Conservation (phyloP, 305 asterid species). For the Fraxinus sp. region DNA sequence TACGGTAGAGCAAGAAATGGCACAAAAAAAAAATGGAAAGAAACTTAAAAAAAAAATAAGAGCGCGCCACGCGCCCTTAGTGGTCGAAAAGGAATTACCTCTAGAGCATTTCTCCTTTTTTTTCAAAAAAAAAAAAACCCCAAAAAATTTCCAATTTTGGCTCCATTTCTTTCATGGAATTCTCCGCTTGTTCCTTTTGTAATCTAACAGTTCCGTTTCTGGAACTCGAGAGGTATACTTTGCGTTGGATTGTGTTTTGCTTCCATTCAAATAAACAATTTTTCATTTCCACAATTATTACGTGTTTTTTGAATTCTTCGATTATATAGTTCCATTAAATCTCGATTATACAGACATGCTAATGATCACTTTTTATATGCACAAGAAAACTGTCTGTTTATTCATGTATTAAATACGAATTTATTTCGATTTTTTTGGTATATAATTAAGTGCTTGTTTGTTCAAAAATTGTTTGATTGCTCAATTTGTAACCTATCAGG, state of each 20-base stretch:
- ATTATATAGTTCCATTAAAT: constrained; percentile 12
- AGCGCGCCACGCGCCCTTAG: too few species aligned
- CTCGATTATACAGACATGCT: constrained; percentile 50
- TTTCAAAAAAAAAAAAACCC: not conserved
- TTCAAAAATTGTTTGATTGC: not conserved
- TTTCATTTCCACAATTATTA: not conserved
- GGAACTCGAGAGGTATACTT: constrained; percentile 49
- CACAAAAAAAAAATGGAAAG: too few species aligned
- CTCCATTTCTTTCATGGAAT: constrained; percentile 39
- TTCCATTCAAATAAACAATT: not conserved
- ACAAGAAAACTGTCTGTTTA: not conserved
- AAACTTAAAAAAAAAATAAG: too few species aligned
- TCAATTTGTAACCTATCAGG: not conserved
- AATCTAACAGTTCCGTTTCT: constrained; percentile 33
- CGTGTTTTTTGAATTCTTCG: not conserved
- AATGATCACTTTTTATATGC: constrained; percentile 39
- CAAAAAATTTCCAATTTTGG: not conserved
- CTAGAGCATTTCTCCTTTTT: too few species aligned
- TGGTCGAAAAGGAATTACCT: too few species aligned
- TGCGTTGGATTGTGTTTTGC: not conserved
- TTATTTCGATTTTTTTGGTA: not conserved
- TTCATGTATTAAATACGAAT: not conserved
- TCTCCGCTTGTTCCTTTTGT: constrained; percentile 60
- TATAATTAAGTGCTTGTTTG: not conserved
- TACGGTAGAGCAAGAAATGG: too few species aligned